Evolutionary conservation across 2,329 filamentous ascomycete species (phyloP), one percentile per base, ranked within the genome.

Genomic region (Pseudogymnoascus sp.): DNA sequence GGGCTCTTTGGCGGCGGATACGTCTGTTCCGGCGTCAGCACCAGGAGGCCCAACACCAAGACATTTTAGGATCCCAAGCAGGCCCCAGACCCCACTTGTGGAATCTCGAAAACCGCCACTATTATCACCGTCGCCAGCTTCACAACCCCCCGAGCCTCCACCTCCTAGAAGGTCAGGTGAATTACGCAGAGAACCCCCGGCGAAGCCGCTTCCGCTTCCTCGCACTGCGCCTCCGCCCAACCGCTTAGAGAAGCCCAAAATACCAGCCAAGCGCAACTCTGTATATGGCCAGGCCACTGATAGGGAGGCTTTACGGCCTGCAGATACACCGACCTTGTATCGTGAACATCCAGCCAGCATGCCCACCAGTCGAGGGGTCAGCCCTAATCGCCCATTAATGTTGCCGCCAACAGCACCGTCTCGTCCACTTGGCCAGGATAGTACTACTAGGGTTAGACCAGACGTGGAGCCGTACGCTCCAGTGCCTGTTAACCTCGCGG

Each of bases 201-300:
- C 66, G 68, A 65, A 79, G 71, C 64, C 74, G 61, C 74, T 76
- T 27, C 90, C 90, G 15, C 10, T 39, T 6, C 33, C 58, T 6
- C 58, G 58, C 13, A 4, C 17, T 5, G 12, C 58, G 8, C 91
- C 91, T 4, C 88, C 89, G 0, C 81, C 92, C 38, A 94, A 95
- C 72, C 85, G 92, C 61, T 85, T 86, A 31, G 90, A 90, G 41
- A 96, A 95, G 74, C 88, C 88, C 3, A 87, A 84, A 68, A 82
- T 89, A 61, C 80, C 66, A 35, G 71, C 65, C 62, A 73, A 71
- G 55, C 70, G 70, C 15, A 59, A 66, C 44, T 64, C 65, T 39
- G 59, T 72, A 35, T 55, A 9, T 21, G 48, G 29, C 9, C 48
- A 55, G 29, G 13, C 15, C 29, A 55, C 25, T 21, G 48, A 33